These are phyloP conservation scores for Entophlyctis helioformis DNA, from an alignment of 192 early-diverging fungal genomes.

Conservation along the genomic window DNA sequence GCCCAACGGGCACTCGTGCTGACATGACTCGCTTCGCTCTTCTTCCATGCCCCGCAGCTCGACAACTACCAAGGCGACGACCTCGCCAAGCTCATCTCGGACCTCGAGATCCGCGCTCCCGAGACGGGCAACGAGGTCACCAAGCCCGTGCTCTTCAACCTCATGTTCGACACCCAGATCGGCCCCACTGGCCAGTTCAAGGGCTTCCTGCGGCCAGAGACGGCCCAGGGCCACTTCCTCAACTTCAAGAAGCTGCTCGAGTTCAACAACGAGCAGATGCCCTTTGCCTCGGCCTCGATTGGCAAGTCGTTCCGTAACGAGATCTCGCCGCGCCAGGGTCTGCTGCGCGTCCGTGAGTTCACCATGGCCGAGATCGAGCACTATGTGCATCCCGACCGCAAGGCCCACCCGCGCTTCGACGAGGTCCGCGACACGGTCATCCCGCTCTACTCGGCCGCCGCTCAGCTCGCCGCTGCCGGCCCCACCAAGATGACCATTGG, in stretches of 20 bases:
- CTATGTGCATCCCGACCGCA: conserved; percentile 90
- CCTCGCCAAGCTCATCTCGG: conserved; percentile 72
- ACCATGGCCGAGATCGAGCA: conserved; percentile 99
- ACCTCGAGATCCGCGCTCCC: conserved; percentile 77
- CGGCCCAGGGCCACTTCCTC: conserved; percentile 99
- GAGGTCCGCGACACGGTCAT: conserved; percentile 69
- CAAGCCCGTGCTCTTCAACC: conserved; percentile 88
- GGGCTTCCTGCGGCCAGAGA: conserved; percentile 95
- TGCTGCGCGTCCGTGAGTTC: conserved; percentile 95
- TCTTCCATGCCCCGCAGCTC: conserved; percentile 40
- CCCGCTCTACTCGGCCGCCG: conserved; percentile 60
- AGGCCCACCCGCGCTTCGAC: conserved; percentile 84
- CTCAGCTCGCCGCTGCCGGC: conserved; percentile 69
- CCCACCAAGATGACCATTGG: conserved; percentile 70
- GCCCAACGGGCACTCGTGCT: background rate
- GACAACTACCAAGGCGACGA: conserved; percentile 89
- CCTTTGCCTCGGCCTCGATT: conserved; percentile 97
- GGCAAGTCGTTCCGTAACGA: conserved; percentile 99
- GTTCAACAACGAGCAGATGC: conserved; percentile 96
- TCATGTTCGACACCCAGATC: conserved; percentile 98
- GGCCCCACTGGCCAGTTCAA: conserved; percentile 93
- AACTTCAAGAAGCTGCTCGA: conserved; percentile 96
- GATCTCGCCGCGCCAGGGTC: conserved; percentile 88
- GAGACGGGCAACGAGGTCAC: conserved; percentile 86
- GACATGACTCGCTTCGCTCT: background rate